Percentiles rank a stretch among this genome's conserved stretches.
phyloP scores from a whole-genome alignment of 352 stramenopile species.

The Pythium angustatum region DNA sequence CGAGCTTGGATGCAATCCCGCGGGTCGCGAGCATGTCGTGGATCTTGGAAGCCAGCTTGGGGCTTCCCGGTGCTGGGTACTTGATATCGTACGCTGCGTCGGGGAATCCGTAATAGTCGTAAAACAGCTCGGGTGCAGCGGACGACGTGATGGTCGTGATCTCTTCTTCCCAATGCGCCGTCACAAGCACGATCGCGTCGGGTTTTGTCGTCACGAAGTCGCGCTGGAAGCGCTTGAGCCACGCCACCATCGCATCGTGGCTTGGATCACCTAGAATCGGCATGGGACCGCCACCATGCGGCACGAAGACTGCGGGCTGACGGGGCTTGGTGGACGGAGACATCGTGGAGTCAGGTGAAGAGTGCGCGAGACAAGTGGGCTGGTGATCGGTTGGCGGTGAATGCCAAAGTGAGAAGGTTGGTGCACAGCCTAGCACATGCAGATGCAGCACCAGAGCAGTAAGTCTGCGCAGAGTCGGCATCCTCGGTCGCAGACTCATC shows the following conservation, averaged over 20 bases:
- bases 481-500: too few relatives aligned
- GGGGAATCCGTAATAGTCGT: slow-evolving; percentile 92
- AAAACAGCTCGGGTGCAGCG: slow-evolving; percentile 64
- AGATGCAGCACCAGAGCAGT: too few relatives aligned
- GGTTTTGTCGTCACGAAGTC: slow-evolving; percentile 37
- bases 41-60: slow-evolving; percentile 67
- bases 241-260: slow-evolving; percentile 36
- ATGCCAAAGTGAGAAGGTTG: too few relatives aligned
- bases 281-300: slow-evolving; percentile 62
- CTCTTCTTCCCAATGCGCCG: slow-evolving; percentile 83
- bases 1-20: slow-evolving; percentile 50
- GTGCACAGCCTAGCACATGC: too few relatives aligned
- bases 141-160: slow-evolving; percentile 45
- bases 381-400: too few relatives aligned
- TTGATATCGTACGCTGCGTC: slow-evolving; percentile 81
- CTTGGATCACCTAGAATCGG: slow-evolving; percentile 56
- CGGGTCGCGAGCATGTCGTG: slow-evolving; percentile 50
- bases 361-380: too few relatives aligned
- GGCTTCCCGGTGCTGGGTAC: slow-evolving; percentile 79
- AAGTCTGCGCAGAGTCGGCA: too few relatives aligned
- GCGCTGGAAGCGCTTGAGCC: slow-evolving; percentile 47
- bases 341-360: too few relatives aligned
- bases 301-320: slow-evolving; percentile 28
- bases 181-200: slow-evolving; percentile 81
- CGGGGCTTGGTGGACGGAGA: slow-evolving; percentile 12